Percentiles rank a stretch among this genome's conserved stretches.
Conservation (phyloP, 2,329 filamentous ascomycete species). For the Fusarium guadeloupense region DNA sequence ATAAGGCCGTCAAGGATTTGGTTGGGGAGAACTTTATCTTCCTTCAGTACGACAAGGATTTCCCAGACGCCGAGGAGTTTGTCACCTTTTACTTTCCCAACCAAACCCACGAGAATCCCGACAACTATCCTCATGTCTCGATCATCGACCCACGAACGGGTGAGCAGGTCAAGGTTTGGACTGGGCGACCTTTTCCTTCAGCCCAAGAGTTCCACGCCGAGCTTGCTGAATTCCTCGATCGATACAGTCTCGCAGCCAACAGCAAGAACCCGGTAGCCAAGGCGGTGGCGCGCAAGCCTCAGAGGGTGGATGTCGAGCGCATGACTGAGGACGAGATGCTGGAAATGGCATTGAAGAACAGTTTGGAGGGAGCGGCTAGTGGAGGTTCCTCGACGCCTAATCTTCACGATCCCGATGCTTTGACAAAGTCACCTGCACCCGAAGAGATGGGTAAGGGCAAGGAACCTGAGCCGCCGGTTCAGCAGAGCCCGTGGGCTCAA, state of each 20-base stretch:
- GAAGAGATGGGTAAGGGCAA: constrained; percentile 67
- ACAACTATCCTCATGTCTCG: constrained; percentile 94
- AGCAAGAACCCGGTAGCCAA: constrained; percentile 93
- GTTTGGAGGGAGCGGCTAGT: constrained; percentile 66
- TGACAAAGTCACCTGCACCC: constrained; percentile 72
- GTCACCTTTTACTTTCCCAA: constrained; percentile 86
- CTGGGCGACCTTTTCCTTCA: constrained; percentile 79
- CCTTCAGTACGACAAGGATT: constrained; percentile 90
- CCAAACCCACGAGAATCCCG: constrained; percentile 77
- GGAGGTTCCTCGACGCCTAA: constrained; percentile 57
- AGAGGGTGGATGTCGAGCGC: constrained; percentile 78
- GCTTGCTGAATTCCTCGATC: constrained; percentile 94
- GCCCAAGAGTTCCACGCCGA: constrained; percentile 87
- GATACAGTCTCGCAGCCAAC: constrained; percentile 87
- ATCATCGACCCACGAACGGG: constrained; percentile 96
- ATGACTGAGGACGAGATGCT: constrained; percentile 99
- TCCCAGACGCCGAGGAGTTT: constrained; percentile 80
- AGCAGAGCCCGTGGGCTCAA: constrained; percentile 65
- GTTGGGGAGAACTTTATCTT: constrained; percentile 95
- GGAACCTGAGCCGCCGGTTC: constrained; percentile 50
- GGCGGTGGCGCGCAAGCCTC: constrained; percentile 66
- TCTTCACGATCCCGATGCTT: constrained; percentile 83
- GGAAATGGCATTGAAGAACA: constrained; percentile 91
- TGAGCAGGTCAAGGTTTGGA: constrained; percentile 97
- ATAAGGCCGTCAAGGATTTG: constrained; percentile 78